Evolutionary conservation across 2,329 filamentous ascomycete species (phyloP), one percentile per base, ranked within the genome.

Genomic region (Samsoniella hepiali): DNA sequence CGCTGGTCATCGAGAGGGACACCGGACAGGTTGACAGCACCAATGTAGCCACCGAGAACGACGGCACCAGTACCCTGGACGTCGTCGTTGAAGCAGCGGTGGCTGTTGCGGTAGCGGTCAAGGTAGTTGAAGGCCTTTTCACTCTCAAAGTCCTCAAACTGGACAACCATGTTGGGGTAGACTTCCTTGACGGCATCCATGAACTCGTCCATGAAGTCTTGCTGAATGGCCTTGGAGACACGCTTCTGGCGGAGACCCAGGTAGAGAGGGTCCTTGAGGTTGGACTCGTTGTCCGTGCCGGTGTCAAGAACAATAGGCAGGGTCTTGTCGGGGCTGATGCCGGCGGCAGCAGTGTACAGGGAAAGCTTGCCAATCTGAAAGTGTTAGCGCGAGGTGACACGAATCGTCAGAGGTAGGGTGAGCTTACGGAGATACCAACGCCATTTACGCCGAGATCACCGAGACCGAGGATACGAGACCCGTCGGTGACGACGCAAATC

Each of bases 71-170:
- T 98, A 68, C 94, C 94, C 81, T 98, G 94, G 73, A 99, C 95
- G 74, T 99, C 94, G 73, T 98, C 95, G 77, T 98, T 98, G 86
- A 99, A 99, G 84, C 91, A 96, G 77, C 91, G 93, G 82, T 97
- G 94, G 68, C 83, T 85, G 74, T 93, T 83, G 70, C 91, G 90
- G 80, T 98, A 98, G 65, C 92, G 87, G 74, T 95, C 90, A 47
- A 98, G 85, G 72, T 96, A 94, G 67, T 91, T 90, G 85, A 98
- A 99, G 54, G 95, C 94, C 78, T 88, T 88, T 69, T 86, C 84
- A 72, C 94, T 96, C 82, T 98, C 96, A 78, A 97, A 98, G 74
- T 98, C 95, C 76, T 98, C 94, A 71, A 97, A 98, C 75, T 98
- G 95, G 67, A 98, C 91, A 53, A 89, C 77, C 86, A 84, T 88